phyloP scores from a whole-genome alignment of 1,284 basidiomycete genomes.

The Phylloporus sp. region DNA sequence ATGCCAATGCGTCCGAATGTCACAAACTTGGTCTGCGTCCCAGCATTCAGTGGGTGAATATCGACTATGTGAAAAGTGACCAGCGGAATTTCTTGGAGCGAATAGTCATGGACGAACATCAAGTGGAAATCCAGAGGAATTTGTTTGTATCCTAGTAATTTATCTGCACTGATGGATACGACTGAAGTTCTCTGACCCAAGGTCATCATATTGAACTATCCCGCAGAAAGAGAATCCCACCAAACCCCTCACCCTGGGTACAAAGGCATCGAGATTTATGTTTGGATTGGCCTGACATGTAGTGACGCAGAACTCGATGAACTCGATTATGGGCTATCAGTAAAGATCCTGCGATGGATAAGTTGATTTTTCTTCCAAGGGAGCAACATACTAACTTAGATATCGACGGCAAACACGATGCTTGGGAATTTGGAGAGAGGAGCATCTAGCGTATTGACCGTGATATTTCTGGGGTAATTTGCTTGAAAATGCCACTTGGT shows the following conservation, averaged over 20 bases:
- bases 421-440: no score
- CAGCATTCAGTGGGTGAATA: no score
- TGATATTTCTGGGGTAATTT: conserved; percentile 13
- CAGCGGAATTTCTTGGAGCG: conserved; percentile 72
- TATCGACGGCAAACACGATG: conserved; percentile 91
- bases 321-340: conserved; percentile 79
- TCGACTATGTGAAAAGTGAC: conserved; percentile 65
- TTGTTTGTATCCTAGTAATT: conserved; percentile 72
- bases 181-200: conserved; percentile 78
- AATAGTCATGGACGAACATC: conserved; percentile 90
- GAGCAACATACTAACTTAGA: conserved; percentile 67
- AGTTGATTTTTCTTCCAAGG: conserved; percentile 1
- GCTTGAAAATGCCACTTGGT: conserved; percentile 81
- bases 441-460: no score
- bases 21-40: no score
- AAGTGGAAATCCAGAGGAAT: conserved; percentile 83
- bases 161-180: conserved; percentile 87
- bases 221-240: conserved; percentile 50
- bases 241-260: conserved; percentile 95
- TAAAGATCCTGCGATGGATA: conserved; percentile 62
- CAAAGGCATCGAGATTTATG: conserved; percentile 91
- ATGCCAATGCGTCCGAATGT: no score
- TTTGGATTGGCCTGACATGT: conserved; percentile 80
- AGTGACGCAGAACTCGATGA: conserved; percentile 79
- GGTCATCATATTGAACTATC: conserved; percentile 6